phyloP scores from a whole-genome alignment of 2,329 filamentous ascomycete species.

The Colletotrichum sp. region DNA sequence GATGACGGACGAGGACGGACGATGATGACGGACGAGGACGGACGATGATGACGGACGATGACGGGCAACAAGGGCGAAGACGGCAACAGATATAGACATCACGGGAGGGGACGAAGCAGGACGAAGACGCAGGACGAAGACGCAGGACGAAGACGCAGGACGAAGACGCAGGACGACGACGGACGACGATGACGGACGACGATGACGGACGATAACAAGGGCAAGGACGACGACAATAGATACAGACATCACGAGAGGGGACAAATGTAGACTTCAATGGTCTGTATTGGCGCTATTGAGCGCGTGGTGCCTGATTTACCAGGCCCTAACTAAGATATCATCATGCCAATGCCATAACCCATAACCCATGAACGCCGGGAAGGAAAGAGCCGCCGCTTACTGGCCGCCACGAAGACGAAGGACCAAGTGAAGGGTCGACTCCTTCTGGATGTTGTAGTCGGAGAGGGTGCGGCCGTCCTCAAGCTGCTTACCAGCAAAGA shows the following conservation, averaged over 20 bases:
- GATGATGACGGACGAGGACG: too few species aligned
- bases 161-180: too few species aligned
- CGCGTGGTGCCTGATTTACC: constrained; percentile 2
- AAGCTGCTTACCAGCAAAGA: constrained; percentile 95
- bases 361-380: constrained; percentile 1
- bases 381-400: background rate
- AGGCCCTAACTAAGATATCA: constrained; percentile 16
- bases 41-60: background rate
- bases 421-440: constrained; percentile 83
- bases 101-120: background rate
- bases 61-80: background rate
- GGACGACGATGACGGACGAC: background rate
- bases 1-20: background rate
- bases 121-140: background rate
- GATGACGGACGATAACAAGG: background rate
- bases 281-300: constrained; percentile 21
- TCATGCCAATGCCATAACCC: constrained; percentile 24
- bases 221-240: background rate
- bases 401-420: constrained; percentile 74
- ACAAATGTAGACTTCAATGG: background rate
- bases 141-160: too few species aligned
- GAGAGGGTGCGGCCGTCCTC: constrained; percentile 91
- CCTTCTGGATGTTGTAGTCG: constrained; percentile 97
- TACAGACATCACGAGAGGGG: background rate
- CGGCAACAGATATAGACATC: background rate